Conservation (phyloP, 768 basidiomycete species). For the Vararia minispora region DNA sequence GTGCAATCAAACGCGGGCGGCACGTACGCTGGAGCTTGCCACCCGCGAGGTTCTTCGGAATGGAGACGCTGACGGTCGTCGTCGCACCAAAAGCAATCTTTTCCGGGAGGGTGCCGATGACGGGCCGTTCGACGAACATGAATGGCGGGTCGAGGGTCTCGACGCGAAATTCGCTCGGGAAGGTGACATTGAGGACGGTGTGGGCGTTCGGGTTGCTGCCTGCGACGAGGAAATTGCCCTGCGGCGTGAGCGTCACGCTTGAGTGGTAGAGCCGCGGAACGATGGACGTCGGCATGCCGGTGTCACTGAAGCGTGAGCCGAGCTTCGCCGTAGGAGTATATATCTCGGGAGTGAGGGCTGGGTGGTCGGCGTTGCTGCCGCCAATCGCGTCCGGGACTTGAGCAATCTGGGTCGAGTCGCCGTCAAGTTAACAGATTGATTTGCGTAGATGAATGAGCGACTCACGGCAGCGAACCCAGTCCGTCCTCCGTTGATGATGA, state of each 20-base stretch:
- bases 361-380: conserved; percentile 21
- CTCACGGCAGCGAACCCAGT: conserved; percentile 27
- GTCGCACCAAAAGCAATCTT: conserved; percentile 22
- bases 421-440: too few relatives aligned
- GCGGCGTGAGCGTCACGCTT: conserved; percentile 41
- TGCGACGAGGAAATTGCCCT: conserved; percentile 34
- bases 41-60: conserved; percentile 16
- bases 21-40: conserved; percentile 12
- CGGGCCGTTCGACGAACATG: conserved; percentile 19
- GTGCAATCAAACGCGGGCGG: background rate
- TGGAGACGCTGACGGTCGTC: conserved; percentile 23
- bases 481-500: conserved; percentile 29
- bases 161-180: conserved; percentile 22
- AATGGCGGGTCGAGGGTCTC: conserved; percentile 24
- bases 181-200: conserved; percentile 10
- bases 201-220: conserved; percentile 40
- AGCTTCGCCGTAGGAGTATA: conserved; percentile 34
- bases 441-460: too few relatives aligned
- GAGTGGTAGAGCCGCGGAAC: conserved; percentile 57
- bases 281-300: conserved; percentile 28
- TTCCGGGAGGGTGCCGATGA: conserved; percentile 16
- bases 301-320: conserved; percentile 36
- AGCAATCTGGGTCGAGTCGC: too few relatives aligned
- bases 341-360: conserved; percentile 28
- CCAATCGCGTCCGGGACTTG: conserved; percentile 15